Base-by-base conservation (phyloP, 2,329 filamentous ascomycete genomes). In the Zelopaecilomyces penicillatus region DNA sequence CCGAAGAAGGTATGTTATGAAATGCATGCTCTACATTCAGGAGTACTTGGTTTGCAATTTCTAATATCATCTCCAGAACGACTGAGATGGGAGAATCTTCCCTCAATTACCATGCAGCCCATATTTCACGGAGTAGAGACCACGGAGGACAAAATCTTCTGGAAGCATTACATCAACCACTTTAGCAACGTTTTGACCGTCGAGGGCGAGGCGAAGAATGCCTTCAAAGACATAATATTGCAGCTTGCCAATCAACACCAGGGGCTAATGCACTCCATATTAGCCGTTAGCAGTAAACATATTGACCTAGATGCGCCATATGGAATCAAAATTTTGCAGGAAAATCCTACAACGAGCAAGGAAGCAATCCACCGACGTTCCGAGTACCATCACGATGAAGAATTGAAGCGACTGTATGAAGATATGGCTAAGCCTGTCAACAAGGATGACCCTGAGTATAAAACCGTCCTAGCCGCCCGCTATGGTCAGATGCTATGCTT, bases 251-350 rank as follows among this genome's bases (percentile, higher is more conserved):
- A 86, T 36, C 74, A 82, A 48, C 83, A 95, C 59, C 75, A 81
- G 50, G 87, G 87, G 9, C 70, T 95, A 42, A 95, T 95, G 88
- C 89, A 95, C 61, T 93, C 88, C 8, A 80, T 95, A 41, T 74
- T 95, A 43, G 88, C 86, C 37, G 73, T 95, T 6, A 86, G 88
- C 33, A 86, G 86, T 54, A 88, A 82, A 48, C 88, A 95, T 55
- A 75, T 83, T 44, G 76, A 83, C 60, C 74, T 73, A 49, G 69
- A 74, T 4, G 75, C 76, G 0, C 71, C 76, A 0, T 78, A 80
- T 43, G 78, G 76, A 8, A 52, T 61, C 45, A 76, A 75, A 39
- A 57, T 81, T 4, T 62, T 82, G 5, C 64, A 64, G 31, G 68
- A 73, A 26, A 69, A 74, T 50, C 67, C 72, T 3, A 64, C 65